Evolutionary conservation across 352 stramenopile genomes (phyloP).

Genomic region (Globisporangium mamillatum): DNA sequence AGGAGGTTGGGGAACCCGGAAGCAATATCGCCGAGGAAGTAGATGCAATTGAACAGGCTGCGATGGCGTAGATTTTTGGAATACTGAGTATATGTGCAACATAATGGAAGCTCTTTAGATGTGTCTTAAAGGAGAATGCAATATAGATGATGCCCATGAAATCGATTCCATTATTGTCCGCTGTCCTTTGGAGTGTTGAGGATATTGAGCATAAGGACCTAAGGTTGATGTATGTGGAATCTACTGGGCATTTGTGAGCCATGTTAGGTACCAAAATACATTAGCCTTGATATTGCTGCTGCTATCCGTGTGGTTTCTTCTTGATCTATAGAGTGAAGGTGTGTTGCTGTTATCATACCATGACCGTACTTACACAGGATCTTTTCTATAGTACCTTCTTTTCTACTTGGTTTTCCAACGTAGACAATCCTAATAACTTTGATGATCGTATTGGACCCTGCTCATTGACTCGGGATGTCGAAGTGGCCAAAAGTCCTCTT

Average conservation of each 20-base stretch:
- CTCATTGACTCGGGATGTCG: slow-evolving; percentile 21
- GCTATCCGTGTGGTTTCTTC: background rate
- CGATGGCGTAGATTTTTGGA: background rate
- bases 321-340: background rate
- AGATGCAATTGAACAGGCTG: background rate
- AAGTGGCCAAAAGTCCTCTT: slow-evolving; percentile 8
- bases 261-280: background rate
- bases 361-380: slow-evolving; percentile 33
- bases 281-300: background rate
- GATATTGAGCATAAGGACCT: background rate
- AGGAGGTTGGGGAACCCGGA: background rate
- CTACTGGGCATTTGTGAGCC: background rate
- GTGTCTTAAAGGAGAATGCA: background rate
- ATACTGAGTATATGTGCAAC: background rate
- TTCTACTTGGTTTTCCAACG: slow-evolving; percentile 31
- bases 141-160: background rate
- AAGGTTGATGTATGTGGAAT: background rate
- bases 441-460: slow-evolving; percentile 22
- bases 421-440: slow-evolving; percentile 23
- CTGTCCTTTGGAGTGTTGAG: background rate
- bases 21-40: no score
- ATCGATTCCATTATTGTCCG: background rate
- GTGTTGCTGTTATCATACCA: background rate
- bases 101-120: background rate
- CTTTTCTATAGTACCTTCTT: slow-evolving; percentile 29